Evolutionary conservation across 2,329 filamentous ascomycete genomes (phyloP).

Genomic region (Monosporascus ibericus): DNA sequence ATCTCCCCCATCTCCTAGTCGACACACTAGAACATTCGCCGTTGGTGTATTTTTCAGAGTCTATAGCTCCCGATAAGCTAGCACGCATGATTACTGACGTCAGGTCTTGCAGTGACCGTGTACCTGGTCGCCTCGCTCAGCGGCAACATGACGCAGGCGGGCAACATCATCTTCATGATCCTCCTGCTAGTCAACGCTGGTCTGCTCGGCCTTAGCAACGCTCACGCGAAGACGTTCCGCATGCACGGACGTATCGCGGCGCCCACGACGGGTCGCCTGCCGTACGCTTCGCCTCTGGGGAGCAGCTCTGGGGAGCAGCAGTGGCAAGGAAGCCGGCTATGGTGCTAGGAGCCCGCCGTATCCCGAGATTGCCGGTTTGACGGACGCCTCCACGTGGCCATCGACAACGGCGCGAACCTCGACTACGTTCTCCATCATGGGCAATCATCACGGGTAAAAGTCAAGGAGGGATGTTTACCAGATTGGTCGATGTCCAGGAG

Average conservation of each 20-base stretch:
- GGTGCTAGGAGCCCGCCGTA: slow-evolving; percentile 1
- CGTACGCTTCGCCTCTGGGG: not conserved
- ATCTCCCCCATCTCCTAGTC: too few relatives aligned
- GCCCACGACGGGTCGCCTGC: slow-evolving; percentile 25
- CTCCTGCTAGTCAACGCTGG: slow-evolving; percentile 48
- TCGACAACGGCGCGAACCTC: not conserved
- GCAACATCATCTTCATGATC: slow-evolving; percentile 44
- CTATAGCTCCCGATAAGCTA: too few relatives aligned
- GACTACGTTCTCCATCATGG: not conserved
- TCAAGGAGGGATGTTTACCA: too few relatives aligned
- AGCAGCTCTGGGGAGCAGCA: not conserved
- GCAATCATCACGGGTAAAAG: not conserved
- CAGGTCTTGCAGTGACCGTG: slow-evolving; percentile 35
- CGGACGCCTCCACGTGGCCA: not conserved
- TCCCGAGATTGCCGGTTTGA: not conserved
- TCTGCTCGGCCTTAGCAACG: slow-evolving; percentile 49
- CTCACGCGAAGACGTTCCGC: slow-evolving; percentile 37
- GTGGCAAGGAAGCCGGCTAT: not conserved
- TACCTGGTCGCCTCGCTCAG: slow-evolving; percentile 51
- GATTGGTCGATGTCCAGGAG: too few relatives aligned
- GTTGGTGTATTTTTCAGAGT: too few relatives aligned
- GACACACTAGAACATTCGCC: too few relatives aligned
- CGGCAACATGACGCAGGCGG: slow-evolving; percentile 48
- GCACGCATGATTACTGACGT: too few relatives aligned
- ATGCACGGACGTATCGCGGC: slow-evolving; percentile 44